These are phyloP conservation scores for Puccinia coronata DNA, from an alignment of 1,284 basidiomycete species.

Conservation along the genomic window DNA sequence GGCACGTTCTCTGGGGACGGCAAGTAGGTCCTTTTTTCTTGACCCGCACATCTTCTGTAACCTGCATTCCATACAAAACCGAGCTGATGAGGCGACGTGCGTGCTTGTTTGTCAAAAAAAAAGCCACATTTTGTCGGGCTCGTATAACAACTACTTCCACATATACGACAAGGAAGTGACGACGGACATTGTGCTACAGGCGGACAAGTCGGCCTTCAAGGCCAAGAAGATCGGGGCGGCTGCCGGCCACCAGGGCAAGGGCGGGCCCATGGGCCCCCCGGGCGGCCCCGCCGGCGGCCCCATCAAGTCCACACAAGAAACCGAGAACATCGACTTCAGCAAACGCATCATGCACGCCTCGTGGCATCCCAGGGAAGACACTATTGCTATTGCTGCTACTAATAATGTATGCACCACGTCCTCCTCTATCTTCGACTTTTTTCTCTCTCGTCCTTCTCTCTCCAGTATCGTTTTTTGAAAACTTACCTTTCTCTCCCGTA, in stretches of 20 bases:
- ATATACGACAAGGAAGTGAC: conserved; percentile 92
- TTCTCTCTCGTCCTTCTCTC: background rate
- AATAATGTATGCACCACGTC: conserved; percentile 57
- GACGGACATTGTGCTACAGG: conserved; percentile 91
- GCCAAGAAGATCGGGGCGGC: conserved; percentile 83
- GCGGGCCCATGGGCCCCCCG: conserved; percentile 69
- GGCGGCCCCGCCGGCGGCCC: conserved; percentile 63
- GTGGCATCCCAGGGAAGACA: conserved; percentile 96
- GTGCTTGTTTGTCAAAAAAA: conserved; percentile 57
- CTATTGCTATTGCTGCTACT: conserved; percentile 67
- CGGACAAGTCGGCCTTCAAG: conserved; percentile 99
- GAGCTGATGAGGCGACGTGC: background rate
- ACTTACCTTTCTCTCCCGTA: background rate
- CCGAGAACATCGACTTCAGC: conserved; percentile 76
- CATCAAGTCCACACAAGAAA: conserved; percentile 74
- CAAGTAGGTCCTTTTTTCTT: conserved; percentile 72
- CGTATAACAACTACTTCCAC: conserved; percentile 99
- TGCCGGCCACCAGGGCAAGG: conserved; percentile 63
- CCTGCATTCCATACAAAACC: background rate
- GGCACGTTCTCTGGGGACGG: conserved; percentile 94
- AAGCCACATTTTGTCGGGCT: conserved; percentile 91
- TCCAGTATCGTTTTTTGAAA: background rate
- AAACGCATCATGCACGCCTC: conserved; percentile 89
- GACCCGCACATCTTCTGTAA: too few relatives aligned
- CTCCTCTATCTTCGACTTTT: background rate